Percentiles rank a stretch among this genome's conserved stretches.
These are phyloP conservation scores for Hanseniaspora occidentalis DNA, from an alignment of 805 yeast species.

Conservation along the genomic window DNA sequence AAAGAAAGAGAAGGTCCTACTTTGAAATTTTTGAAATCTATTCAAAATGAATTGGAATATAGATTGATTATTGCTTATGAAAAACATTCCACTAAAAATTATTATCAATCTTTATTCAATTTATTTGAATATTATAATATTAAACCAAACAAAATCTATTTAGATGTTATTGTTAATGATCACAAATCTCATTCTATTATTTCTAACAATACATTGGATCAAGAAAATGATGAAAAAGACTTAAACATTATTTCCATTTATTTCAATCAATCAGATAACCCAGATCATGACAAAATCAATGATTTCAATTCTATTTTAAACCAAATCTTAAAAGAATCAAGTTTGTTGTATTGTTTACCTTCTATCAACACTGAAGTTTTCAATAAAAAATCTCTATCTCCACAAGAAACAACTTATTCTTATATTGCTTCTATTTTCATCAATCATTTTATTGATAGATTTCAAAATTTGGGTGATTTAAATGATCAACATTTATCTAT, in stretches of 20 bases:
- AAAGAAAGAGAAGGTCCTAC: constrained; percentile 78
- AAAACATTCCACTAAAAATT: constrained; percentile 73
- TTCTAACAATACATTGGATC: too few relatives aligned
- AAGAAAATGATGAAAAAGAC: constrained; percentile 1
- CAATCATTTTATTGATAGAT: constrained; percentile 85
- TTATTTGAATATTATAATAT: constrained; percentile 83
- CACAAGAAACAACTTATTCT: constrained; percentile 90
- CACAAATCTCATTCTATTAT: constrained; percentile 25
- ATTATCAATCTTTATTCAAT: constrained; percentile 75
- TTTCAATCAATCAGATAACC: constrained; percentile 47
- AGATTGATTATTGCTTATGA: constrained; percentile 82
- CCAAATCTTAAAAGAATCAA: constrained; percentile 90
- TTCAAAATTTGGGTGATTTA: constrained; percentile 34
- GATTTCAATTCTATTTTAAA: constrained; percentile 56
- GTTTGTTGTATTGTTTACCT: constrained; percentile 83
- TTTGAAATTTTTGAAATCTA: constrained; percentile 63
- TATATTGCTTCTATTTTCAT: constrained; percentile 89
- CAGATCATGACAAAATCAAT: constrained; percentile 22
- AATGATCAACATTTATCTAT: constrained; percentile 48
- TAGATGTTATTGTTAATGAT: constrained; percentile 88
- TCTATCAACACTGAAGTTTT: constrained; percentile 55
- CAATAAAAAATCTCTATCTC: constrained; percentile 60
- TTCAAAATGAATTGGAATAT: constrained; percentile 67
- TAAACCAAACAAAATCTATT: constrained; percentile 76
- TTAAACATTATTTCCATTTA: constrained; percentile 73